Evolutionary conservation across 805 yeast genomes (phyloP).

Genomic region (Scheffersomyces amazonensis): DNA sequence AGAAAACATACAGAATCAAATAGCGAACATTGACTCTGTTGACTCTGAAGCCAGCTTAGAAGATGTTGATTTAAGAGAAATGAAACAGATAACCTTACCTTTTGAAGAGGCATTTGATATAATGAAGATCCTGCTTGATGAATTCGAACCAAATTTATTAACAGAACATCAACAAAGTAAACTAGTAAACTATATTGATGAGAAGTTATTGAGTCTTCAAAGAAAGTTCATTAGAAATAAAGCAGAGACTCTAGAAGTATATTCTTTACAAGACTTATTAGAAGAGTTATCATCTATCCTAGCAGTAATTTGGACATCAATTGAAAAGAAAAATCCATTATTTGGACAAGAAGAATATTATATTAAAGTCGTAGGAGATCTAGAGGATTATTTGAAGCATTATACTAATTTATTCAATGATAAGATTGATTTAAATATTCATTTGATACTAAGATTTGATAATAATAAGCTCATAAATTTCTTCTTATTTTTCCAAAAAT

Average conservation of each 20-base stretch:
- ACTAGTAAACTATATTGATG: conserved; percentile 33
- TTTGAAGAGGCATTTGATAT: conserved; percentile 27
- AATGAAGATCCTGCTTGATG: conserved; percentile 10
- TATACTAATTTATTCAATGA: conserved; percentile 17
- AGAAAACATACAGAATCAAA: neutral
- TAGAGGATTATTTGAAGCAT: conserved; percentile 36
- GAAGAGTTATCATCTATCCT: conserved; percentile 22
- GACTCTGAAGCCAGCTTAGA: conserved; percentile 4
- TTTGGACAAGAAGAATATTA: conserved; percentile 37
- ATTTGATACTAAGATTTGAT: conserved; percentile 4
- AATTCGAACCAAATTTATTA: neutral
- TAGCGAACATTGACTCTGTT: neutral
- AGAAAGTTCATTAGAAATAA: conserved; percentile 35
- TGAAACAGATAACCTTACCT: conserved; percentile 17
- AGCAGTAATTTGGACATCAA: conserved; percentile 32
- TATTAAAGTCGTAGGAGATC: conserved; percentile 31
- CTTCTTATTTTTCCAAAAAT: conserved; percentile 25
- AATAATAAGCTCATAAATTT: conserved; percentile 12
- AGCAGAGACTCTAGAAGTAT: conserved; percentile 20
- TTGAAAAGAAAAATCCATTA: conserved; percentile 17
- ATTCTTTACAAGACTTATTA: conserved; percentile 22
- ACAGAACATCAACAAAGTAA: conserved; percentile 31
- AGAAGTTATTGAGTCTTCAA: conserved; percentile 30
- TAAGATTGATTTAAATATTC: neutral
- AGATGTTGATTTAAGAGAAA: conserved; percentile 4